Evolutionary conservation across 371 early-diverging fungal genomes (phyloP).

Genomic region (Batkoa obscura): DNA sequence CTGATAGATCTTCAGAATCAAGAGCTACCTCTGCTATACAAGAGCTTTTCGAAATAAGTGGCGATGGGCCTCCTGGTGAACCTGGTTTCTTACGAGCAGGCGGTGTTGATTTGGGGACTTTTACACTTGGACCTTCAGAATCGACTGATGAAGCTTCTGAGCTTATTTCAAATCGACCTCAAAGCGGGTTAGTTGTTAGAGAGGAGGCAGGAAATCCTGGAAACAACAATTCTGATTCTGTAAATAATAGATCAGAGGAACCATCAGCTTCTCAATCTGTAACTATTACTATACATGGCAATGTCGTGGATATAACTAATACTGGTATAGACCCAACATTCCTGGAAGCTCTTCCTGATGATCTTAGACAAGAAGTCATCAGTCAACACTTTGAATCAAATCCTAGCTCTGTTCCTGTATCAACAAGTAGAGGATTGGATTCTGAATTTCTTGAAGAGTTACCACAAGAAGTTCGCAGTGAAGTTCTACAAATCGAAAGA

Average conservation of each 20-base stretch:
- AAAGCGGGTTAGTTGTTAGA: background rate
- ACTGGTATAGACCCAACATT: constrained; percentile 90
- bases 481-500: constrained; percentile 34
- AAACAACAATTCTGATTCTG: constrained; percentile 2
- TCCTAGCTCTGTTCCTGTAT: constrained; percentile 13
- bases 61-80: too few species aligned
- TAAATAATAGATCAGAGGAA: constrained; percentile 11
- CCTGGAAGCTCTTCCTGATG: constrained; percentile 88
- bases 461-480: constrained; percentile 61
- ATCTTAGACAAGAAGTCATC: constrained; percentile 80
- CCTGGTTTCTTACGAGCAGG: too few species aligned
- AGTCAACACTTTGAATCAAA: constrained; percentile 47
- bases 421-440: constrained; percentile 27
- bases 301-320: constrained; percentile 71
- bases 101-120: too few species aligned
- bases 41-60: too few species aligned
- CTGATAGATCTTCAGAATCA: too few species aligned
- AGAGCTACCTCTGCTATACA: too few species aligned
- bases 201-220: background rate
- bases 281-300: constrained; percentile 26
- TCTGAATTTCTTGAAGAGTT: constrained; percentile 61
- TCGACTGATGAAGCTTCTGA: constrained; percentile 14
- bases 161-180: background rate
- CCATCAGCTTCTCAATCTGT: constrained; percentile 3
- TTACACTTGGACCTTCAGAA: too few species aligned